A percentile compares a stretch with the other conserved stretches of the same genome.
These are phyloP conservation scores for Hammondia hammondi DNA, from an alignment of 169 alveolate genomes.

Conservation along the genomic window DNA sequence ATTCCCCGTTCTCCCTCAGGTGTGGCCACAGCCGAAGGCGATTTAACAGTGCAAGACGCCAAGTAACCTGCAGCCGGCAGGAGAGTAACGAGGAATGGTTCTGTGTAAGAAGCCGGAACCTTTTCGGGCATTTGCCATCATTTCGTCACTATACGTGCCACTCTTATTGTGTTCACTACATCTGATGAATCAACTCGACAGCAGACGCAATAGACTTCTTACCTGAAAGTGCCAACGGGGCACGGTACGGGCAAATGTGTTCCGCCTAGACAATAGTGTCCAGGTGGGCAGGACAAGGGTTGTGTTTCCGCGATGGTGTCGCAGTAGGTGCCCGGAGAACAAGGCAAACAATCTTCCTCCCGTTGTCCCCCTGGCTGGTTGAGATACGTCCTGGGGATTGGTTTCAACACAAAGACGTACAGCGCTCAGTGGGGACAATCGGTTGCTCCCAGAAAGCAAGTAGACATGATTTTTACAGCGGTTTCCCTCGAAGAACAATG, in stretches of 20 bases:
- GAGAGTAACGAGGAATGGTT: no score
- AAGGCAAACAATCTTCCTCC: not conserved
- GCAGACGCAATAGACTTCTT: not conserved
- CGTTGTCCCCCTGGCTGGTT: not conserved
- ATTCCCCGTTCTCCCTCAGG: no score
- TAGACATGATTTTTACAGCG: not conserved
- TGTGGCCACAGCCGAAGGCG: no score
- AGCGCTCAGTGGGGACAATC: no score
- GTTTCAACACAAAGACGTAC: not conserved
- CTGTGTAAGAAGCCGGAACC: no score
- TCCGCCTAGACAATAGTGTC: conserved; percentile 31
- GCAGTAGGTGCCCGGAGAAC: conserved; percentile 23
- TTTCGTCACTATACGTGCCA: no score
- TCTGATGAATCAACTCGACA: no score
- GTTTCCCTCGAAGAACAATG: no score
- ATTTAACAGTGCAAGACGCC: no score
- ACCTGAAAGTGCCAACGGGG: conserved; percentile 27
- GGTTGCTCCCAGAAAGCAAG: not conserved
- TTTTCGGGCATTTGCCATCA: no score
- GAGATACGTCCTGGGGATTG: not conserved
- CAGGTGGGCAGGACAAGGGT: not conserved
- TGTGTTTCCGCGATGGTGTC: not conserved
- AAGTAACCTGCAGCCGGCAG: no score
- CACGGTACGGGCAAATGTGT: not conserved
- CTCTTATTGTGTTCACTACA: no score